Base-by-base conservation (phyloP, 768 basidiomycete species). In the Auricularia sp. region DNA sequence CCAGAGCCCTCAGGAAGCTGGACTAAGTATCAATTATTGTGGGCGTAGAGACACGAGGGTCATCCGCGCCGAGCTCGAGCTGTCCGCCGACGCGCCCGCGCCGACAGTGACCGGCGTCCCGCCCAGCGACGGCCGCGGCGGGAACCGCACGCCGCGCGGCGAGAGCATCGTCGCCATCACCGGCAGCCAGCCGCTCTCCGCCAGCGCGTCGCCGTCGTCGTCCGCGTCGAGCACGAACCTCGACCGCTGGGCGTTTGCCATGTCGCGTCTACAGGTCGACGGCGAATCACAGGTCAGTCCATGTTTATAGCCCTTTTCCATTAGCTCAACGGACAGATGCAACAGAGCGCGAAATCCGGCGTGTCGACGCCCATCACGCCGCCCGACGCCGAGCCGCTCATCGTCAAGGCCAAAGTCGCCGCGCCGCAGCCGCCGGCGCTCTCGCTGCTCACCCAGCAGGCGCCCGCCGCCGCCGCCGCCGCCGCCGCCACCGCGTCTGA, bases 141-240 rank as follows among this genome's bases (percentile, higher is more conserved):
- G 96, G 1, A 96, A 97, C 74, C 96, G 98, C 76, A 98, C 96
- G 0, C 96, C 96, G 0, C 82, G 94, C 61, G 81, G 83, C 18
- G 94, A 97, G 70, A 81, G 80, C 64, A 62, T 42, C 62, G 29
- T 29, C 29, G 85, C 90, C 79, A 96, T 98, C 75, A 96, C 93
- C 5, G 92, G 90, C 35, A 93, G 90, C 0, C 96, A 94, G 72
- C 96, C 96, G 0, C 81, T 99, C 4, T 92, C 90, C 2, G 90
- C 90, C 0, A 86, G 85, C 13, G 89, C 87, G 36, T 88, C 88
- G 3, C 88, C 84, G 71, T 83, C 80, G 54, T 80, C 83, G 24
- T 85, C 85, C 62, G 89, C 92, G 13, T 71, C 74, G 65, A 45
- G 47, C 24, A 65, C 63, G 33, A 84, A 82, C 75, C 77, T 95